Evolutionary conservation across 225 moss, liverwort and hornwort species (phyloP).

Genomic region (Rhytidiadelphus loreus): DNA sequence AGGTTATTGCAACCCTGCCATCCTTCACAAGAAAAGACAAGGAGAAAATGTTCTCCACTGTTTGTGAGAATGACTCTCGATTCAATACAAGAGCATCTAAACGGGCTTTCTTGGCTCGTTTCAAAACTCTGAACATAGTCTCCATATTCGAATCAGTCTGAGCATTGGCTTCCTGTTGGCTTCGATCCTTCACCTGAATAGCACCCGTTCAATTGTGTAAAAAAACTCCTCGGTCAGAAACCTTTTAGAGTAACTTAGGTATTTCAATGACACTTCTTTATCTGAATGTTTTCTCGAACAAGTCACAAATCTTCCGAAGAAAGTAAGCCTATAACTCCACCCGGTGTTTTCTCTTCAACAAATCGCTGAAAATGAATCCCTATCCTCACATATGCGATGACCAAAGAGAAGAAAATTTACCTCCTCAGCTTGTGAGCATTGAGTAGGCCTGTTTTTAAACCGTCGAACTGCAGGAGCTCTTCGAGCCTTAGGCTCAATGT

Average conservation of each 20-base stretch:
- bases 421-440: conserved; percentile 44
- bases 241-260: not conserved
- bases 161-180: conserved; percentile 13
- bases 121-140: conserved; percentile 55
- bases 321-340: not conserved
- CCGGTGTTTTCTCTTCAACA: not conserved
- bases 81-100: conserved; percentile 58
- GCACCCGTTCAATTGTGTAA: not conserved
- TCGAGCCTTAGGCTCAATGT: conserved; percentile 40
- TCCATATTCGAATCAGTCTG: conserved; percentile 77
- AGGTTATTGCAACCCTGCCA: conserved; percentile 52
- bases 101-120: conserved; percentile 1
- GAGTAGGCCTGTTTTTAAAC: conserved; percentile 18
- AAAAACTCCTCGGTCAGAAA: not conserved
- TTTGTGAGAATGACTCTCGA: conserved; percentile 60
- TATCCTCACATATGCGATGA: not conserved
- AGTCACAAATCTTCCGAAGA: not conserved
- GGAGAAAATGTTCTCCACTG: conserved; percentile 79
- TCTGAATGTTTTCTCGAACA: not conserved
- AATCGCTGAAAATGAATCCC: not conserved
- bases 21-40: conserved; percentile 83
- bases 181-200: conserved; percentile 43
- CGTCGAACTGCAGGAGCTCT: conserved; percentile 9
- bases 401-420: conserved; percentile 12
- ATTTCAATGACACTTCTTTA: not conserved